phyloP scores from a whole-genome alignment of 805 yeast genomes.

The Candida suzukii region DNA sequence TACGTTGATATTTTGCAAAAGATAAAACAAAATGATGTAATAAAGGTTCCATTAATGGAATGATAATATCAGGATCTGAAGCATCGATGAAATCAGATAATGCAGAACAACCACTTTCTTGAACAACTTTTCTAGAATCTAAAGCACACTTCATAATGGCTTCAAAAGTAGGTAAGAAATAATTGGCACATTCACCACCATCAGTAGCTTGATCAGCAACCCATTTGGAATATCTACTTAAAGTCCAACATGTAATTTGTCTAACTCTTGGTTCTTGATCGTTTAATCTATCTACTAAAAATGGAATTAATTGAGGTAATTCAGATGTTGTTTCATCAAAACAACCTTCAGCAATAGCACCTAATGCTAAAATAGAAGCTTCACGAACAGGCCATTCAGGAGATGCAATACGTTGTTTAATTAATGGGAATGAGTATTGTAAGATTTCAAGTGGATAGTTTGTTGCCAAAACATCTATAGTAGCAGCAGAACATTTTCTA shows the following conservation, averaged over 20 bases:
- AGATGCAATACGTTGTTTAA: constrained; percentile 64
- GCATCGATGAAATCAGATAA: constrained; percentile 77
- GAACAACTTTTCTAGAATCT: constrained; percentile 88
- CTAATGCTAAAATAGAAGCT: constrained; percentile 89
- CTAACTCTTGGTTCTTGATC: constrained; percentile 81
- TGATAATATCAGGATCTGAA: constrained; percentile 55
- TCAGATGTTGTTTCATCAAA: constrained; percentile 61
- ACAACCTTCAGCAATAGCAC: constrained; percentile 91
- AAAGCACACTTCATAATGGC: constrained; percentile 68
- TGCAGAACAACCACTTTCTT: constrained; percentile 88
- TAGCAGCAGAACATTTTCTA: constrained; percentile 91
- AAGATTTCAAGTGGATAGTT: constrained; percentile 63
- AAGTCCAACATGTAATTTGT: constrained; percentile 93
- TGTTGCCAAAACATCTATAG: constrained; percentile 74
- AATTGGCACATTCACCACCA: constrained; percentile 56
- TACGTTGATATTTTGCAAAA: constrained; percentile 71
- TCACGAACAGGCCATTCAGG: constrained; percentile 86
- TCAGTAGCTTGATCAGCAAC: constrained; percentile 61
- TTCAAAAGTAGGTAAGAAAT: constrained; percentile 71
- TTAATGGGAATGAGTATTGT: constrained; percentile 60
- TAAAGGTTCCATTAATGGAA: constrained; percentile 58
- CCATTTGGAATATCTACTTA: constrained; percentile 82
- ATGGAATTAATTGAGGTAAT: constrained; percentile 77
- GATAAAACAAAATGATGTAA: constrained; percentile 67
- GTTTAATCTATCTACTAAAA: constrained; percentile 67